Base-by-base conservation (phyloP, 1,139 yeast genomes). In the Nakaseomyces nivariensis region DNA sequence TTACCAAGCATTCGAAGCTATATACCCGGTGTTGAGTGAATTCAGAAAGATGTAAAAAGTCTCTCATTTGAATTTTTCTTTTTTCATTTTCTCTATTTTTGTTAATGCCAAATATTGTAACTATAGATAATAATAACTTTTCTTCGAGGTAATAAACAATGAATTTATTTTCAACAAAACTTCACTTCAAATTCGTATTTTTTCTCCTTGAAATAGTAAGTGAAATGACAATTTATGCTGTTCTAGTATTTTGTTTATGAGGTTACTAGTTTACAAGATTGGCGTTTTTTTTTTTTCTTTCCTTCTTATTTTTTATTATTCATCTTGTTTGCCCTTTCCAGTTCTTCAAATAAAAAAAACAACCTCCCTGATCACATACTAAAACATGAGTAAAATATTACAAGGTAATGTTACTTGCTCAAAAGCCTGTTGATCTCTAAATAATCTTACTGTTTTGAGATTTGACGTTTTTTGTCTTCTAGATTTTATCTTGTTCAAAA, bases 21-120 rank as follows among this genome's bases (percentile, higher is more conserved):
- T 92, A 53, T 92, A 92, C 70, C 98, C 98, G 48, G 98, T 92
- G 70, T 77, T 92, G 77, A 88, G 95, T 73, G 98, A 92, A 77
- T 92, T 92, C 75, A 82, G 97, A 68, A 92, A 92, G 72, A 61
- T 72, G 60, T 72, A 60, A 58, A 33, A 17, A 4, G 25, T 2
- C 25, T 25, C 31, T 9, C 1, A 5, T 8, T 11, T 34, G 11
- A 49, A 33, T 29, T 29, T 29, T 7, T 27, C 7, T 27, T 29
- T 9, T 29, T 9, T 29, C 9, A 29, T 29, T 29, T 29, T 29
- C 6, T 29, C 9, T 29, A 7, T 7, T 29, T 29, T 3, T 29
- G 6, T 29, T 29, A 29, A 29, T 9, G 31, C 31, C 33, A 5
- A 33, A n/a, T 9, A 33, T n/a, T 33, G 36, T 33, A 33, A 33